phyloP scores from a whole-genome alignment of 2,329 filamentous ascomycete species.

The Hymenotorrendiella dingleyae region DNA sequence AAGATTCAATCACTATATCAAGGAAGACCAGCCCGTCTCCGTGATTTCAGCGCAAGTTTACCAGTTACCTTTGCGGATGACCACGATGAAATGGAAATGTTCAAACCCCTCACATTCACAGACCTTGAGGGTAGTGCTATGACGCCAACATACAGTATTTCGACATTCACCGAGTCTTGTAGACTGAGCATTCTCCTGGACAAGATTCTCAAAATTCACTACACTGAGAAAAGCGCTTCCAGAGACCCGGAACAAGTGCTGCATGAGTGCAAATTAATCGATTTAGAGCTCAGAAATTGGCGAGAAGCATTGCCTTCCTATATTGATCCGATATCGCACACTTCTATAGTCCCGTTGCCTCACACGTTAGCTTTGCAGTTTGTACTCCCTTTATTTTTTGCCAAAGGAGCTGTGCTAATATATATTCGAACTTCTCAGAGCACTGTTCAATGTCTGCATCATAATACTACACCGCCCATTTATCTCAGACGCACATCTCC shows the following conservation, averaged over 20 bases:
- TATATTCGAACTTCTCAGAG: no score
- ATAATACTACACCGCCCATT: conserved; percentile 51
- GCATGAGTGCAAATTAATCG: conserved; percentile 32
- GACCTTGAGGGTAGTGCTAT: conserved; percentile 9
- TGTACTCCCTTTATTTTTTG: neutral
- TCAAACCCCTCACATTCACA: conserved; percentile 36
- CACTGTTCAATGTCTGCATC: conserved; percentile 44
- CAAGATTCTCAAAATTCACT: conserved; percentile 39
- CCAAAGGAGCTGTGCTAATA: neutral
- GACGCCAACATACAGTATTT: conserved; percentile 37
- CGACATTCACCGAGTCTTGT: conserved; percentile 38
- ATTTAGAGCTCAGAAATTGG: conserved; percentile 40
- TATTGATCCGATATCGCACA: conserved; percentile 31
- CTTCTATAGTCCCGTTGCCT: conserved; percentile 34
- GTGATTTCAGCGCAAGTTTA: conserved; percentile 40
- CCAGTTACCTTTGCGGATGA: conserved; percentile 43
- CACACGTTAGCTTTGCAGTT: conserved; percentile 38
- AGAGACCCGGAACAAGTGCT: conserved; percentile 33
- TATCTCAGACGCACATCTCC: conserved; percentile 43
- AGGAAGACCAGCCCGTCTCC: conserved; percentile 43
- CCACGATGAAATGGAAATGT: conserved; percentile 48
- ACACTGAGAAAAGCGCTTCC: conserved; percentile 37
- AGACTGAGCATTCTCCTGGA: conserved; percentile 43
- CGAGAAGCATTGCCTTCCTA: conserved; percentile 36
- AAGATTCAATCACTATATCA: conserved; percentile 51